Evolutionary conservation across 306 rosid species (phyloP), one percentile per base, ranked within the genome.

Genomic region (Prunus mira): DNA sequence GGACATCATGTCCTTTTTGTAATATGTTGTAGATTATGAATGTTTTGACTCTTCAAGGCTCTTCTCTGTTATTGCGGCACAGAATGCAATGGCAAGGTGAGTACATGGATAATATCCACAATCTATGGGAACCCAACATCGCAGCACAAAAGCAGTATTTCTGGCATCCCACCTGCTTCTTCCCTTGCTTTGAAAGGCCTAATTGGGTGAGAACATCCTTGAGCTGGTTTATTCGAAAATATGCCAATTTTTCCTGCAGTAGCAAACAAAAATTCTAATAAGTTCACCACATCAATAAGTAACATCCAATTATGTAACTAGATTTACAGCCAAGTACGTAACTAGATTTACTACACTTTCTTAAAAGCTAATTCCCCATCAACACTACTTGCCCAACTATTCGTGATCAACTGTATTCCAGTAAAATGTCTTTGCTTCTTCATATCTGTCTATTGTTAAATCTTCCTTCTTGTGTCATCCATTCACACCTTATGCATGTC

Each of bases 171-270:
- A 27, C 28, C 28, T 27, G 28, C 28, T 27, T 27, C 28, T 27
- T 27, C 28, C 28, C 28, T 27, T 27, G 28, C 28, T 27, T 27
- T 27, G 28, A 27, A 67, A 91, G 92, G 68, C 97, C 97, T 73
- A 95, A 83, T 69, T 91, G 88, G 73, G 91, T 73, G 74, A 95
- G 99, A 69, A 95, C 95, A 76, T 91, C 96, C 88, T 95, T 91
- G 71, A 95, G 99, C 88, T 95, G 97, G 76, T 87, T 92, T 73
- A 92, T 84, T 64, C 97, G 96, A 76, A 95, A 95, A 95, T 79
- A 88, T 65, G 81, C 84, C 89, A 95, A 83, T 43, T 92, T 92
- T 38, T 89, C 97, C 97, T 92, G 76, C 78, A 77, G 61, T 51
- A 65, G 71, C 38, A 49, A 54, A 82, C 41, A 67, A 34, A 63